phyloP scores from a whole-genome alignment of 1,139 yeast genomes.

The Diutina siamensis region DNA sequence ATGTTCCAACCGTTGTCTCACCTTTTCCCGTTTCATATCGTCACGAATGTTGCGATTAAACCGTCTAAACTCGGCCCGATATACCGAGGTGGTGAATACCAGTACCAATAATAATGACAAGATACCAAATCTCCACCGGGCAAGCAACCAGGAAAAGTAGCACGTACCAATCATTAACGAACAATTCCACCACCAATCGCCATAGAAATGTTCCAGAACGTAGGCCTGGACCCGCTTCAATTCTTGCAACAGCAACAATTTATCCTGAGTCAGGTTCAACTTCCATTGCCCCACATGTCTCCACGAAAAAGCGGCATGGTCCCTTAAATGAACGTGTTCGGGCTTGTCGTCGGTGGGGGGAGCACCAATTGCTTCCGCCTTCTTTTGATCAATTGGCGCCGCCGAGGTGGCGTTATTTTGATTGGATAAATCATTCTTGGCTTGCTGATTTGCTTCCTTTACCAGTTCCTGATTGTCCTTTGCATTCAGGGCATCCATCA shows the following conservation, averaged over 20 bases:
- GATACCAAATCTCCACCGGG: constrained; percentile 39
- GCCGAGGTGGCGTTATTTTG: not conserved
- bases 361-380: not conserved
- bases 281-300: not conserved
- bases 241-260: constrained; percentile 16
- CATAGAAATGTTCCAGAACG: constrained; percentile 53
- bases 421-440: not conserved
- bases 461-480: not conserved
- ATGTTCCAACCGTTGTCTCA: constrained; percentile 49
- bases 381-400: not conserved
- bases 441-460: not conserved
- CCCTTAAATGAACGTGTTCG: not conserved
- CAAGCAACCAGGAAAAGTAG: constrained; percentile 55
- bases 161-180: constrained; percentile 58
- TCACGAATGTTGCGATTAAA: constrained; percentile 63
- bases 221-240: constrained; percentile 38
- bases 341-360: not conserved
- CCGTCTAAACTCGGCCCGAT: constrained; percentile 60
- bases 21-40: constrained; percentile 52
- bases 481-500: not conserved
- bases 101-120: constrained; percentile 38
- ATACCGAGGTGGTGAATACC: constrained; percentile 51
- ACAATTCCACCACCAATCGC: constrained; percentile 66
- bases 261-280: constrained; percentile 13
- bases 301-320: not conserved